Evolutionary conservation across 1,284 basidiomycete genomes (phyloP).

Genomic region (Cutaneotrichosporon sp.): DNA sequence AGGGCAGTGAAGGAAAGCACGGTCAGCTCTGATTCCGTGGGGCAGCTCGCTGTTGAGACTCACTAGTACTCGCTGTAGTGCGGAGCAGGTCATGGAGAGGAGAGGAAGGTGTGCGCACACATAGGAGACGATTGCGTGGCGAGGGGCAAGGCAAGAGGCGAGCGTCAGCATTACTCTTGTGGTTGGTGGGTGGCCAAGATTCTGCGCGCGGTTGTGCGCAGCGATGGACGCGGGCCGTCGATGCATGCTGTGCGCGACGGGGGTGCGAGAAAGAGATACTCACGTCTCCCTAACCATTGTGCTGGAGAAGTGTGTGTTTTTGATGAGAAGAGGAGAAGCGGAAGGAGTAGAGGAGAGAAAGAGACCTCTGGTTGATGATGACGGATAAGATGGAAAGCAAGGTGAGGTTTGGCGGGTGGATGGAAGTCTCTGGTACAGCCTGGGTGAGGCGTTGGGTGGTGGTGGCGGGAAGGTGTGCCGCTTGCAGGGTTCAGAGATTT

Average conservation of each 20-base stretch:
- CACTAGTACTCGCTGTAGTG: constrained; percentile 72
- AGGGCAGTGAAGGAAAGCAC: background rate
- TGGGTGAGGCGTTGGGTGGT: no score
- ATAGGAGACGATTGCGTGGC: background rate
- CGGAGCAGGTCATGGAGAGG: background rate
- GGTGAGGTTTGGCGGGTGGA: background rate
- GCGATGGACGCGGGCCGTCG: background rate
- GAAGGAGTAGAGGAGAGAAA: no score
- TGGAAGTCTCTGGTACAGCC: no score
- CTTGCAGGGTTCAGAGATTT: background rate
- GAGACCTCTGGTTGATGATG: no score
- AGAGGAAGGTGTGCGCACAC: background rate
- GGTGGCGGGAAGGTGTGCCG: background rate
- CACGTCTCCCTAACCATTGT: constrained; percentile 56
- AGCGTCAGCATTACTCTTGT: constrained; percentile 11
- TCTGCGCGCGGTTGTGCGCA: background rate
- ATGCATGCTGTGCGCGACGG: background rate
- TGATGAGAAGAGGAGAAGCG: constrained; percentile 12
- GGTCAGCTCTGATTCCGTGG: constrained; percentile 8
- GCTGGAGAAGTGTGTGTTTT: constrained; percentile 8
- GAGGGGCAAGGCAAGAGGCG: background rate
- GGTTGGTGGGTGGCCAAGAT: background rate
- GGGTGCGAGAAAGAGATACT: constrained; percentile 29
- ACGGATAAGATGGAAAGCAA: background rate
- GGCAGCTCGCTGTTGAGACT: constrained; percentile 22